phyloP scores from a whole-genome alignment of 1,139 yeast genomes.

The Cylindricascospora bacillispora region DNA sequence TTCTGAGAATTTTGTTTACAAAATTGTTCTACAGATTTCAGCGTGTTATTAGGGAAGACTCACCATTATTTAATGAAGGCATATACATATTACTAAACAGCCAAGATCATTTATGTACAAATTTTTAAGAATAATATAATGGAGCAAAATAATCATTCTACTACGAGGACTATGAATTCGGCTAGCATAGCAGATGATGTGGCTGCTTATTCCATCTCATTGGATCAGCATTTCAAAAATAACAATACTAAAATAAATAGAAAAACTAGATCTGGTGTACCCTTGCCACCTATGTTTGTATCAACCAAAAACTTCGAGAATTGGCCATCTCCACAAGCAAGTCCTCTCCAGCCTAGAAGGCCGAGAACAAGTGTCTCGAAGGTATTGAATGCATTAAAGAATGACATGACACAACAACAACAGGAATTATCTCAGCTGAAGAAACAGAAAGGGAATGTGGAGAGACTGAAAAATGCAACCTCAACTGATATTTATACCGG shows the following conservation, averaged over 20 bases:
- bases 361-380: conserved; percentile 17
- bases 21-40: too few species aligned
- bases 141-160: too few species aligned
- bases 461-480: conserved; percentile 17
- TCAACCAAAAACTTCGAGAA: conserved; percentile 20
- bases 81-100: too few species aligned
- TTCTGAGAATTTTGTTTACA: too few species aligned
- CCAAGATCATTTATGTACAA: too few species aligned
- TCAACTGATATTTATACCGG: conserved; percentile 24
- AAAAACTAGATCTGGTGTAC: conserved; percentile 20
- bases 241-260: conserved; percentile 29
- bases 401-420: conserved; percentile 16
- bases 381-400: conserved; percentile 11
- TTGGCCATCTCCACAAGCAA: conserved; percentile 16
- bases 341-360: conserved; percentile 17
- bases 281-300: conserved; percentile 25
- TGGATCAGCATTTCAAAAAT: too few species aligned
- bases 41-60: too few species aligned
- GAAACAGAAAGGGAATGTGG: conserved; percentile 17
- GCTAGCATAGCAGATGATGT: too few species aligned
- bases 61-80: too few species aligned
- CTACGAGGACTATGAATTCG: too few species aligned
- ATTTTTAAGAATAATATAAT: too few species aligned
- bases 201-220: too few species aligned
- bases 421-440: conserved; percentile 14